These are phyloP conservation scores for Phyllosticta paracitricarpa DNA, from an alignment of 2,329 filamentous ascomycete genomes.

Conservation along the genomic window DNA sequence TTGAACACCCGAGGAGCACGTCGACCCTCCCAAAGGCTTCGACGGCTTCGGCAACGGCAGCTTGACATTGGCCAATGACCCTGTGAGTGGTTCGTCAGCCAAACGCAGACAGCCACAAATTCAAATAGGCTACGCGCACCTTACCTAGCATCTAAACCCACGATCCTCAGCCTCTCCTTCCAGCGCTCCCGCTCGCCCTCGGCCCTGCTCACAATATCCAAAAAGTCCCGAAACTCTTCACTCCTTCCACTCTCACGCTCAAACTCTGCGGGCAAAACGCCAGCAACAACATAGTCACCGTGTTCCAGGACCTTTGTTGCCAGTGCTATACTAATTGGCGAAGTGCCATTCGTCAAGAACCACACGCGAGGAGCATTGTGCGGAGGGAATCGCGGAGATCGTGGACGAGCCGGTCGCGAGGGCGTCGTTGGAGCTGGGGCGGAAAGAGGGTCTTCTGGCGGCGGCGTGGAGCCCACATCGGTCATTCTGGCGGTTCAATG, in stretches of 20 bases:
- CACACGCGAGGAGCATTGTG: constrained; percentile 70
- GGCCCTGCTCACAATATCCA: constrained; percentile 45
- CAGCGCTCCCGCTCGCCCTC: constrained; percentile 59
- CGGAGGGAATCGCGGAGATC: constrained; percentile 45
- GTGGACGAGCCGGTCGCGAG: constrained; percentile 24
- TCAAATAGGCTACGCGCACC: constrained; percentile 12
- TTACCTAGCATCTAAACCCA: constrained; percentile 48
- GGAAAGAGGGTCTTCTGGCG: neutral
- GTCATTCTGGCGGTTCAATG: neutral
- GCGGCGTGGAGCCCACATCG: neutral
- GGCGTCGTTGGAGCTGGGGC: constrained; percentile 11
- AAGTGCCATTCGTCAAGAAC: constrained; percentile 82
- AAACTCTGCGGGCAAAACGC: constrained; percentile 67
- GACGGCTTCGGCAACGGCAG: constrained; percentile 78
- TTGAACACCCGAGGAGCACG: constrained; percentile 81
- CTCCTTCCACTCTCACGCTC: constrained; percentile 59
- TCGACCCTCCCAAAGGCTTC: constrained; percentile 78
- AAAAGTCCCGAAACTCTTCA: constrained; percentile 68
- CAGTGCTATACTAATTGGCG: constrained; percentile 73
- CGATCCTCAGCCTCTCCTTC: constrained; percentile 62
- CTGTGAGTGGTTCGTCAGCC: constrained; percentile 22
- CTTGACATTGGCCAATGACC: constrained; percentile 62
- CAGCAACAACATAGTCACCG: constrained; percentile 82
- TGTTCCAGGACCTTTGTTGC: constrained; percentile 76
- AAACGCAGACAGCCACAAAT: neutral